phyloP scores from a whole-genome alignment of 1,284 basidiomycete genomes.

The Cryptococcus hybrid region DNA sequence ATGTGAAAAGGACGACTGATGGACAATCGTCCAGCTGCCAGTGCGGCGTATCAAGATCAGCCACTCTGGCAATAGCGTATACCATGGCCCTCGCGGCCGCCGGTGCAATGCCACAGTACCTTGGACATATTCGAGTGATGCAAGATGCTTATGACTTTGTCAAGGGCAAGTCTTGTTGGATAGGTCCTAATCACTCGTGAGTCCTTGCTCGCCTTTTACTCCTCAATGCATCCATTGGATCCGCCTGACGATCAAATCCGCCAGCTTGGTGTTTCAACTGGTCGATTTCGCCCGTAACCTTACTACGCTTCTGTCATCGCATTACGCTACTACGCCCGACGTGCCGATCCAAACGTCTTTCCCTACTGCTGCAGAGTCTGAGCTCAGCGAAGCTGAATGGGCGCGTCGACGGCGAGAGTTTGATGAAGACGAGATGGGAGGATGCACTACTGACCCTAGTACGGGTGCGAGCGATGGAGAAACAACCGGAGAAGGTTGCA shows the following conservation, averaged over 20 bases:
- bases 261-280: slow-evolving; percentile 91
- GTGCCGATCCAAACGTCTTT: slow-evolving; percentile 26
- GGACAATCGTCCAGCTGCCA: slow-evolving; percentile 65
- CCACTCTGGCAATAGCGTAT: slow-evolving; percentile 88
- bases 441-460: background rate
- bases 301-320: slow-evolving; percentile 59
- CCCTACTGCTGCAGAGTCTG: slow-evolving; percentile 56
- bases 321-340: slow-evolving; percentile 11
- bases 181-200: slow-evolving; percentile 94
- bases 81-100: slow-evolving; percentile 89
- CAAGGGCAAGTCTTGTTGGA: slow-evolving; percentile 81
- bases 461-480: background rate
- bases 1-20: background rate
- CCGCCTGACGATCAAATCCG: background rate
- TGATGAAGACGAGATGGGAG: slow-evolving; percentile 63
- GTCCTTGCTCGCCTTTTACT: slow-evolving; percentile 45
- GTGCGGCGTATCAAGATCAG: slow-evolving; percentile 92
- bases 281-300: slow-evolving; percentile 88
- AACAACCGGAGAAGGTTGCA: slow-evolving; percentile 1
- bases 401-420: slow-evolving; percentile 65
- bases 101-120: slow-evolving; percentile 62
- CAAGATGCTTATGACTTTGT: slow-evolving; percentile 89
- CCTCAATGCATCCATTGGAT: too few relatives aligned
- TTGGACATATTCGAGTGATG: slow-evolving; percentile 75
- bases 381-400: slow-evolving; percentile 77